Evolutionary conservation across 2,329 filamentous ascomycete genomes (phyloP).

Genomic region (Domatiomyces catenatus): DNA sequence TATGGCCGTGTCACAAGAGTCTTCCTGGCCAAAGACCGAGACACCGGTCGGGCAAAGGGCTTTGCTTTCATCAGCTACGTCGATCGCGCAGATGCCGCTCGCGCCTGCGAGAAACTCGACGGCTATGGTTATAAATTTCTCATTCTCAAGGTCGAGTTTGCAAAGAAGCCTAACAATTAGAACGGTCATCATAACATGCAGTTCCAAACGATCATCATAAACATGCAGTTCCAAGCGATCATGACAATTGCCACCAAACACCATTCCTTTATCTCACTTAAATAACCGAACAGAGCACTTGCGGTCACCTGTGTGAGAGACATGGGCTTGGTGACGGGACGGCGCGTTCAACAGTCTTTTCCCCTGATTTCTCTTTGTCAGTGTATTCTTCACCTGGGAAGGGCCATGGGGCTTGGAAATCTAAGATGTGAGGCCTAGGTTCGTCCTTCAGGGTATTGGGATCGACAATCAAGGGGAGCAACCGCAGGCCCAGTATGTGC

Average conservation of each 20-base stretch:
- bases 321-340: not conserved
- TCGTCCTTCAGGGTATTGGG: not conserved
- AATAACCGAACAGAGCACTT: not conserved
- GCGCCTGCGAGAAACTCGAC: conserved; percentile 95
- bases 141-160: conserved; percentile 38
- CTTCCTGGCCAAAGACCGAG: conserved; percentile 93
- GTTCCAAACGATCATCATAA: not conserved
- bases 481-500: not conserved
- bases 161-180: conserved; percentile 24
- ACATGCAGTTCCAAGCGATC: not conserved
- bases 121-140: conserved; percentile 50
- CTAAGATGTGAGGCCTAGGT: not conserved
- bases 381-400: not conserved
- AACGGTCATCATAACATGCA: not conserved
- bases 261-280: not conserved
- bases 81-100: conserved; percentile 75
- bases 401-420: not conserved
- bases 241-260: not conserved
- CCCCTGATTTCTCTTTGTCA: not conserved
- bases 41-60: conserved; percentile 90
- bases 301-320: not conserved
- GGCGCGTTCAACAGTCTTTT: not conserved
- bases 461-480: not conserved
- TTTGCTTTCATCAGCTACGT: conserved; percentile 98
- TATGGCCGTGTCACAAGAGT: conserved; percentile 94